A percentile compares a stretch with the other conserved stretches of the same genome.
phyloP scores from a whole-genome alignment of 148 eudicot species.

The Drosera capensis region DNA sequence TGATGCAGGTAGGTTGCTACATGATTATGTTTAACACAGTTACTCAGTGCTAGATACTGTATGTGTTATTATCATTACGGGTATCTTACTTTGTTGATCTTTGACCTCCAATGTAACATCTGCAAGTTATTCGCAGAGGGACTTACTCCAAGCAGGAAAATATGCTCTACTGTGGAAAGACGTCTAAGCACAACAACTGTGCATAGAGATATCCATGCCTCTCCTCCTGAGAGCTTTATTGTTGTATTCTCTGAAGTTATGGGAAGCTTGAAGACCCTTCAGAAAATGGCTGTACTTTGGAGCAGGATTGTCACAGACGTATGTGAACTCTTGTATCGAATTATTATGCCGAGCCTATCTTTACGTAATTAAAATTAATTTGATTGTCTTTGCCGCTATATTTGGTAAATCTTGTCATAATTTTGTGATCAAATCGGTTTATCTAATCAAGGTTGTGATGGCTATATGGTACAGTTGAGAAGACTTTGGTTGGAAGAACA shows the following conservation, averaged over 20 bases:
- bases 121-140: conserved; percentile 87
- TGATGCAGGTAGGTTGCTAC: conserved; percentile 49
- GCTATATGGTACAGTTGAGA: conserved; percentile 52
- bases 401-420: too few species aligned
- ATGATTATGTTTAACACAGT: conserved; percentile 7
- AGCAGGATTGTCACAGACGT: conserved; percentile 67
- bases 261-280: conserved; percentile 68
- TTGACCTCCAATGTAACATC: conserved; percentile 55
- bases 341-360: too few species aligned
- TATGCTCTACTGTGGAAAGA: conserved; percentile 28
- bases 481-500: conserved; percentile 82
- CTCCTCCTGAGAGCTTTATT: conserved; percentile 66
- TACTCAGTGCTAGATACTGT: background rate
- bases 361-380: too few species aligned
- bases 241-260: conserved; percentile 74
- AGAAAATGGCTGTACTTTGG: conserved; percentile 79
- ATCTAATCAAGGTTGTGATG: conserved; percentile 4
- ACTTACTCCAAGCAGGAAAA: conserved; percentile 49
- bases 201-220: conserved; percentile 77
- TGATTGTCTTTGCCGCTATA: too few species aligned
- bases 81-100: conserved; percentile 32
- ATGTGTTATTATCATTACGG: conserved; percentile 5
- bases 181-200: conserved; percentile 28
- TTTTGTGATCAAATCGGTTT: background rate
- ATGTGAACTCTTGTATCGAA: too few species aligned